phyloP scores from a whole-genome alignment of 345 rosid species.

The Bretschneidera sinensis region DNA sequence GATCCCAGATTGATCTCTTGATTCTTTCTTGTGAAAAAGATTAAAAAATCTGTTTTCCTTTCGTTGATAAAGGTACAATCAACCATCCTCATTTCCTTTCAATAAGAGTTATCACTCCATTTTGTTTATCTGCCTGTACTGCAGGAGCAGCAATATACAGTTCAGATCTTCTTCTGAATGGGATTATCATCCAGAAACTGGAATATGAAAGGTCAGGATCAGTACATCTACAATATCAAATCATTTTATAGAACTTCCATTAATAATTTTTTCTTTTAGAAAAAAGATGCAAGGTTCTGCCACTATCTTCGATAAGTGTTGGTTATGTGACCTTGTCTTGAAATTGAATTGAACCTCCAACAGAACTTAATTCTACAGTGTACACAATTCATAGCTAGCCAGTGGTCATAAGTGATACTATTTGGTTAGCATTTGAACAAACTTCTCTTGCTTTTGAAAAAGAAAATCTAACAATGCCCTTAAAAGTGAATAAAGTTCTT shows the following conservation, averaged over 20 bases:
- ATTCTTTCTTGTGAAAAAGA: constrained; percentile 69
- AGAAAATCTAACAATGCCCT: too few species aligned
- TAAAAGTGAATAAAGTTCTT: too few species aligned
- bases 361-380: neutral
- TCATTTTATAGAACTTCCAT: neutral
- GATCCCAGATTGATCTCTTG: constrained; percentile 36
- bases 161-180: constrained; percentile 66
- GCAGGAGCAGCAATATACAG: constrained; percentile 50
- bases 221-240: neutral
- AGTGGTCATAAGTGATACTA: constrained; percentile 2
- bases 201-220: constrained; percentile 57
- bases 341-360: neutral
- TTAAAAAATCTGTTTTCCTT: constrained; percentile 43
- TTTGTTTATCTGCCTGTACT: constrained; percentile 6
- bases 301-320: too few species aligned
- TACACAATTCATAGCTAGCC: neutral
- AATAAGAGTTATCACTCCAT: neutral
- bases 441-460: too few species aligned
- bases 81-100: neutral
- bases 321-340: neutral
- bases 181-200: constrained; percentile 63
- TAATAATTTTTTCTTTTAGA: too few species aligned
- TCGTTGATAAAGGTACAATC: constrained; percentile 42
- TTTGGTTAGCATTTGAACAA: too few species aligned
- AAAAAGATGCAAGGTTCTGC: too few species aligned